Evolutionary conservation across 164 flowering plant species (phyloP), one percentile per base, ranked within the genome.

Genomic region (Nymphaea colorata): DNA sequence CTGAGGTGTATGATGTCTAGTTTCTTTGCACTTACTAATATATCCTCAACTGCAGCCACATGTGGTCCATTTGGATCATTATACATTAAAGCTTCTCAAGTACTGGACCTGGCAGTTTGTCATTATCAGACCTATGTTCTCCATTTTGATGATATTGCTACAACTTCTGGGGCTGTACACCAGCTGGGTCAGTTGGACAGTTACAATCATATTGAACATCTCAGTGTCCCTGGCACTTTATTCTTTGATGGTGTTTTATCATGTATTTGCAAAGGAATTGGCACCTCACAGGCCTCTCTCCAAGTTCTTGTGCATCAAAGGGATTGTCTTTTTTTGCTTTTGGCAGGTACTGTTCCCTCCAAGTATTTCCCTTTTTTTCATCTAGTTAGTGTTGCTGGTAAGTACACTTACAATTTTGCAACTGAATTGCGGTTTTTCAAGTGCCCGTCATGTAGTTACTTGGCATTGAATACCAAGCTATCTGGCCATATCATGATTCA

Each of bases 21-120:
- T 25, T 25, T 25, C 36, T 25, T 25, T 25, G 36, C 36, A 25
- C 36, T 25, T 25, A 25, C 36, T 25, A 25, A 25, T 25, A 25
- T 47, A 14, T 47, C 55, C 12, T 47, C 12, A 47, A 47, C 55
- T 47, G 81, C 95, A 94, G 99, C 96, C 92, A 69, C 90, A 44
- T 41, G 85, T 84, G 44, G 84, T 88, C 8, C 87, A 74, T 43
- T 77, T 95, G 73, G 76, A 92, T 70, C 92, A 82, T 66, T 81
- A 59, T 4, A 86, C 84, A 3, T 68, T 95, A 77, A 88, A 76
- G 81, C 96, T 81, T 47, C 87, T 95, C 59, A 95, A 95, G 72
- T 69, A 79, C 62, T 91, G 96, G 96, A 90, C 98, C 71, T 95
- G 99, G 99, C 99, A 95, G 75, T 95, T 95, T 79, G 98, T 90